These are phyloP conservation scores for Ceratocystis diversiconidia DNA, from an alignment of 2,329 filamentous ascomycete species.

Conservation along the genomic window DNA sequence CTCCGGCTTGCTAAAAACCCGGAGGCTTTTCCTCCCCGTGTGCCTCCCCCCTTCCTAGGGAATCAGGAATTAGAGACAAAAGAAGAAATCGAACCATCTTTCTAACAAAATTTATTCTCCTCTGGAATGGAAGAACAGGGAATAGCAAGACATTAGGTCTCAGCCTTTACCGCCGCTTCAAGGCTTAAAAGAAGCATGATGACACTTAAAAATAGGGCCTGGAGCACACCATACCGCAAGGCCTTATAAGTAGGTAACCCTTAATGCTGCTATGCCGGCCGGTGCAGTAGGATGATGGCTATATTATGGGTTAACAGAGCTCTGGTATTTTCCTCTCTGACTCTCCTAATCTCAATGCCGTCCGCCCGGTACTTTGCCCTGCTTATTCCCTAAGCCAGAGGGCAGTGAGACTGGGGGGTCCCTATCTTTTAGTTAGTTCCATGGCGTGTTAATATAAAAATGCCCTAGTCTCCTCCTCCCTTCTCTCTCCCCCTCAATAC, in stretches of 20 bases:
- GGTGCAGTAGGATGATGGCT: not conserved
- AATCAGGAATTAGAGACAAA: not conserved
- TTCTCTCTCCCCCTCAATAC: not conserved
- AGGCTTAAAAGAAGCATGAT: not conserved
- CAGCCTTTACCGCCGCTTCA: not conserved
- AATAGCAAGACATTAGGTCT: not conserved
- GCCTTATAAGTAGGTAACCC: not conserved
- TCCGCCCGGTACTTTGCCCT: slow-evolving; percentile 1
- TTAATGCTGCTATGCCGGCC: not conserved
- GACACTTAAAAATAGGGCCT: not conserved
- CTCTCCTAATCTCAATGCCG: not conserved
- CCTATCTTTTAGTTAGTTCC: not conserved
- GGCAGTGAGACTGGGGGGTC: not conserved
- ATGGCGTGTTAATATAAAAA: not conserved
- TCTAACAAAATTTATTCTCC: not conserved
- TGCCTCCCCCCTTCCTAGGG: not conserved
- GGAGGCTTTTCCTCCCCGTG: not conserved
- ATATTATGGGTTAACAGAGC: not conserved
- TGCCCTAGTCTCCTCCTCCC: not conserved
- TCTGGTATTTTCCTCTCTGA: not conserved
- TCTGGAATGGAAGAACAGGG: too few relatives aligned
- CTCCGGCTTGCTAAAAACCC: not conserved
- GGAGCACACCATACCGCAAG: not conserved
- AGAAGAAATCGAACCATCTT: not conserved
- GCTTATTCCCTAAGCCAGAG: not conserved